Percentiles rank a stretch among this genome's conserved stretches.
phyloP scores from a whole-genome alignment of 2,329 filamentous ascomycete genomes.

The Diaporthe vaccinii region DNA sequence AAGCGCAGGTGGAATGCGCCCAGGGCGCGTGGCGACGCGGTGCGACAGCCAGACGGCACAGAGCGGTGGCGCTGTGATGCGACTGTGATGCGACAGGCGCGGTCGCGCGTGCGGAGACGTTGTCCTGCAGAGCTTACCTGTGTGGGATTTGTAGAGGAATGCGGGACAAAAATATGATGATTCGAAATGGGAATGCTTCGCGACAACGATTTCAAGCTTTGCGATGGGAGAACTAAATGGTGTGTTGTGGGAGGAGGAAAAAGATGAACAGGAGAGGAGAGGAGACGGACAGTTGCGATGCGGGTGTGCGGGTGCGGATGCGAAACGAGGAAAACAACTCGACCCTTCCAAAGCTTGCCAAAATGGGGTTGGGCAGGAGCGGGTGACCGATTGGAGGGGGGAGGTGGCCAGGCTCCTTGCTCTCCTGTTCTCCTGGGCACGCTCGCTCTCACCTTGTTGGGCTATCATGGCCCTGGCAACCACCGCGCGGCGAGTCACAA shows the following conservation, averaged over 20 bases:
- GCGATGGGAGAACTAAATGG: slow-evolving; percentile 7
- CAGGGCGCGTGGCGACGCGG: background rate
- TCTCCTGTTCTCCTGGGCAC: slow-evolving; percentile 14
- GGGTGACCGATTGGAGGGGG: background rate
- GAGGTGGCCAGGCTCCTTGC: background rate
- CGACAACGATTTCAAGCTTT: slow-evolving; percentile 38
- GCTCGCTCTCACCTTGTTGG: background rate
- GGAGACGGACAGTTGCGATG: slow-evolving; percentile 34
- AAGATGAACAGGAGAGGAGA: slow-evolving; percentile 34
- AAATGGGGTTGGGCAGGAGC: slow-evolving; percentile 14
- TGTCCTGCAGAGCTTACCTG: slow-evolving; percentile 38
- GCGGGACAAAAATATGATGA: slow-evolving; percentile 9
- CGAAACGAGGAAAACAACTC: slow-evolving; percentile 42
- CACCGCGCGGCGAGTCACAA: background rate
- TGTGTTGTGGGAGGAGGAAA: slow-evolving; percentile 16
- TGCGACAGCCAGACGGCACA: slow-evolving; percentile 5
- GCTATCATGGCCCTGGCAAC: slow-evolving; percentile 24
- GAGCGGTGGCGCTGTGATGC: slow-evolving; percentile 26
- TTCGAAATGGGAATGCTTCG: slow-evolving; percentile 20
- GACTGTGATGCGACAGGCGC: slow-evolving; percentile 35
- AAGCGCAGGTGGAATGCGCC: background rate
- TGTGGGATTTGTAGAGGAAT: background rate
- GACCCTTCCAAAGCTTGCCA: slow-evolving; percentile 25
- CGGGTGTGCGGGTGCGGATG: slow-evolving; percentile 30
- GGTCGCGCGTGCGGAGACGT: slow-evolving; percentile 33